Evolutionary conservation across 1,284 basidiomycete genomes (phyloP).

Genomic region (Testicularia cyperi): DNA sequence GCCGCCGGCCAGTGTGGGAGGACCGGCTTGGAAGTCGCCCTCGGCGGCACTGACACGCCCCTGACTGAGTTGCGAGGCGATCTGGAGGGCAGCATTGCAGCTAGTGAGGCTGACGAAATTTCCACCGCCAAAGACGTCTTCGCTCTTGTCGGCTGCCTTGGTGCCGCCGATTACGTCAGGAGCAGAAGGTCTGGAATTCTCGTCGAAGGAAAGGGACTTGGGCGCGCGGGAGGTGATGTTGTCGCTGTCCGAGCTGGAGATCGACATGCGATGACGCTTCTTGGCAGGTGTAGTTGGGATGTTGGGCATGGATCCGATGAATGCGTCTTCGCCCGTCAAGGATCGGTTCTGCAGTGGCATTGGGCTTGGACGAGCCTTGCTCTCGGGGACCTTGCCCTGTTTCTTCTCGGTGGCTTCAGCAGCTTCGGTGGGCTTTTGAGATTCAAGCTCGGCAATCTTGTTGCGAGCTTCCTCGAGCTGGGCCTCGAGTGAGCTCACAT

Average conservation of each 20-base stretch:
- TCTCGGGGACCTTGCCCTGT: conserved; percentile 1
- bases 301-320: conserved; percentile 3
- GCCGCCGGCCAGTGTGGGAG: background rate
- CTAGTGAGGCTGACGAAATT: conserved; percentile 38
- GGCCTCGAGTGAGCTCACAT: conserved; percentile 36
- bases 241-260: conserved; percentile 8
- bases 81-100: conserved; percentile 35
- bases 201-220: background rate
- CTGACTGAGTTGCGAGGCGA: conserved; percentile 26
- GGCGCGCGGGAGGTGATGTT: background rate
- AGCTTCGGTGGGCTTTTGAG: background rate
- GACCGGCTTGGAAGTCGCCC: conserved; percentile 3
- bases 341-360: conserved; percentile 30
- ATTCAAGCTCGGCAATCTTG: conserved; percentile 27
- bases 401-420: conserved; percentile 10
- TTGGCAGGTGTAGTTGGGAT: conserved; percentile 11
- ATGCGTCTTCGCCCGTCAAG: conserved; percentile 25
- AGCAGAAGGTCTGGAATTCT: background rate
- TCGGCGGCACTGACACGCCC: conserved; percentile 5
- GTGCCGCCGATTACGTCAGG: background rate
- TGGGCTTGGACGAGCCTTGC: conserved; percentile 12
- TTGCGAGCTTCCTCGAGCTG: conserved; percentile 34
- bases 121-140: conserved; percentile 14
- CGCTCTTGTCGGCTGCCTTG: conserved; percentile 8
- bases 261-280: conserved; percentile 24